phyloP scores from a whole-genome alignment of 1,284 basidiomycete species.

The Ceratobasidium theobromae region DNA sequence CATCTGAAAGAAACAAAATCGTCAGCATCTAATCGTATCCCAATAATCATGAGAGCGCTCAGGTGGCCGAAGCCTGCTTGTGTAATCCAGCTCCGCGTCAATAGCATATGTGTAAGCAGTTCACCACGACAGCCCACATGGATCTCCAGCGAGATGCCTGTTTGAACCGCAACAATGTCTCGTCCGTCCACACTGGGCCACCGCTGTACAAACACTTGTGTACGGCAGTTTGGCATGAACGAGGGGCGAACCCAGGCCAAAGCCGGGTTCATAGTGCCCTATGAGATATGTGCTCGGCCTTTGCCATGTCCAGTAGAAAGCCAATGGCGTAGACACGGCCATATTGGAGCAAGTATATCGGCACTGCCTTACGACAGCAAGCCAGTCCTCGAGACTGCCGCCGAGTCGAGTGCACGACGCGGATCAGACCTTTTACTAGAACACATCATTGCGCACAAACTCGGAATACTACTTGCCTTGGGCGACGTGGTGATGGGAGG shows the following conservation, averaged over 20 bases:
- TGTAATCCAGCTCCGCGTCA: constrained; percentile 12
- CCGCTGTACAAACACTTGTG: constrained; percentile 5
- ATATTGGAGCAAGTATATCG: constrained; percentile 1
- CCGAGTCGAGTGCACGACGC: constrained; percentile 22
- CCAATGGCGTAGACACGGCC: constrained; percentile 1
- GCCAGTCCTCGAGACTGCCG: constrained; percentile 9
- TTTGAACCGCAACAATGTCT: constrained; percentile 9
- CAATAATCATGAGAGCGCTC: not conserved
- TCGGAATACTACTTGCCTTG: constrained; percentile 12
- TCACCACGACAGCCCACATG: constrained; percentile 4
- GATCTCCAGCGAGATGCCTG: constrained; percentile 10
- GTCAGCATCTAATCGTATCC: not conserved
- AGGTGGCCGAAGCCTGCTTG: constrained; percentile 23
- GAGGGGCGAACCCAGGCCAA: constrained; percentile 17
- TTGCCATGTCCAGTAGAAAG: constrained; percentile 5
- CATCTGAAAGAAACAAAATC: not conserved
- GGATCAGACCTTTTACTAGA: constrained; percentile 30
- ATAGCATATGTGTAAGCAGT: constrained; percentile 4
- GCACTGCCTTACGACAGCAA: constrained; percentile 25
- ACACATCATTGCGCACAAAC: constrained; percentile 4
- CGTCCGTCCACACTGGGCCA: constrained; percentile 26
- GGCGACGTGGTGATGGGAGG: not conserved
- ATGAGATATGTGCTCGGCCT: constrained; percentile 10
- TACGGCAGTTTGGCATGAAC: constrained; percentile 14
- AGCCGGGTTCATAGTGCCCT: constrained; percentile 8